These are phyloP conservation scores for Phaseolus lunatus DNA, from an alignment of 306 rosid species.

Conservation along the genomic window DNA sequence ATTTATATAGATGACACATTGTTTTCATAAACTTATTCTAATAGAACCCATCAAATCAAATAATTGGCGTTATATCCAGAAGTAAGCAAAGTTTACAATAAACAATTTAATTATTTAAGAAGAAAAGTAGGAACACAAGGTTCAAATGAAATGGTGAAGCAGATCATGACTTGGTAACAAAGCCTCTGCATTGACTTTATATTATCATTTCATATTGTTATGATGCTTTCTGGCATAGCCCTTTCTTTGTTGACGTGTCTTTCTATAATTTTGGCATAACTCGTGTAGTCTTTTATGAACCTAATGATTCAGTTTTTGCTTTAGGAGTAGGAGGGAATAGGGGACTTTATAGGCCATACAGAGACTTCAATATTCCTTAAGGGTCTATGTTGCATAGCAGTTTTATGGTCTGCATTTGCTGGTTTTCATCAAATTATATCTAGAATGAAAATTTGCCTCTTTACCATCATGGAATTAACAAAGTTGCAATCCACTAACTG, in stretches of 20 bases:
- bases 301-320: neutral
- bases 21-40: neutral
- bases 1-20: neutral
- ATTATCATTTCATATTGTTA: neutral
- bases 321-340: slow-evolving; percentile 8
- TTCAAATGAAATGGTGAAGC: slow-evolving; percentile 13
- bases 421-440: neutral
- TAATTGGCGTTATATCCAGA: slow-evolving; percentile 17
- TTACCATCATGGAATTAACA: neutral
- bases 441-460: neutral
- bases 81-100: slow-evolving; percentile 21
- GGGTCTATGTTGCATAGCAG: neutral
- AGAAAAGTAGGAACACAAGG: slow-evolving; percentile 25
- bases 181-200: neutral
- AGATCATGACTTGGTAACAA: slow-evolving; percentile 49
- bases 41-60: slow-evolving; percentile 25
- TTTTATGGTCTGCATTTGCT: neutral
- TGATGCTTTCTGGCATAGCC: slow-evolving; percentile 3
- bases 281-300: slow-evolving; percentile 18
- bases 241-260: neutral
- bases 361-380: neutral
- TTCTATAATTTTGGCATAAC: slow-evolving; percentile 24
- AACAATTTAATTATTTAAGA: slow-evolving; percentile 9
- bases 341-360: slow-evolving; percentile 28
- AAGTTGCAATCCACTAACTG: neutral